Conservation (phyloP, 345 rosid genomes). For the Microcos paniculata region DNA sequence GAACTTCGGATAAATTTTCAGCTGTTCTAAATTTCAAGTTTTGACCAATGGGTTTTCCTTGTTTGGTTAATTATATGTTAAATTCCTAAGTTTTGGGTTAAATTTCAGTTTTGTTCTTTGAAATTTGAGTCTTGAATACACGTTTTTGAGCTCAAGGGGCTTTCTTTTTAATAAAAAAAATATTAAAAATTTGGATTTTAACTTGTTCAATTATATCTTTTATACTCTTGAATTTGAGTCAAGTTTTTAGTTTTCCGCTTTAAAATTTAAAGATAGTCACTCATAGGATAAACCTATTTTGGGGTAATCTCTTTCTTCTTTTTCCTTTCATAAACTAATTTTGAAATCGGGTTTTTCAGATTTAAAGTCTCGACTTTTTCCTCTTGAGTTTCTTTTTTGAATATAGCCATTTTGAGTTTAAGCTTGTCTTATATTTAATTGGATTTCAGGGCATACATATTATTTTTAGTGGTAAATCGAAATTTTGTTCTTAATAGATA, state of each 20-base stretch:
- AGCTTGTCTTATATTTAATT: not conserved
- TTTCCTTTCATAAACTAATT: not conserved
- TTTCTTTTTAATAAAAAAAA: not conserved
- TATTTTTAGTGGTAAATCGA: not conserved
- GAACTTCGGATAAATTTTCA: not conserved
- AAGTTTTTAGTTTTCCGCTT: not conserved
- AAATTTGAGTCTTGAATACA: not conserved
- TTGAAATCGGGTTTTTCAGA: not conserved
- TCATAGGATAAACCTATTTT: not conserved
- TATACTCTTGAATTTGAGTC: not conserved
- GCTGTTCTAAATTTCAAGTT: not conserved
- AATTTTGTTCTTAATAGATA: constrained; percentile 35
- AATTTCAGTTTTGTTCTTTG: not conserved
- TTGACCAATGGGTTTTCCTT: not conserved
- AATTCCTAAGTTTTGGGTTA: not conserved
- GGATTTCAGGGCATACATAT: not conserved
- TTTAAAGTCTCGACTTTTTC: no score
- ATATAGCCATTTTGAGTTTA: not conserved
- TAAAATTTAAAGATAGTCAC: not conserved
- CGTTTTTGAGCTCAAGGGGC: not conserved
- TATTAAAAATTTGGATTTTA: not conserved
- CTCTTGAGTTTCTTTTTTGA: not conserved
- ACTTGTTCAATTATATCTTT: not conserved
- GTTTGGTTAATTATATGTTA: not conserved
- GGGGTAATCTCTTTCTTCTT: no score